Evolutionary conservation across 768 basidiomycete genomes (phyloP), one percentile per base, ranked within the genome.

Genomic region (Trametes cingulata): DNA sequence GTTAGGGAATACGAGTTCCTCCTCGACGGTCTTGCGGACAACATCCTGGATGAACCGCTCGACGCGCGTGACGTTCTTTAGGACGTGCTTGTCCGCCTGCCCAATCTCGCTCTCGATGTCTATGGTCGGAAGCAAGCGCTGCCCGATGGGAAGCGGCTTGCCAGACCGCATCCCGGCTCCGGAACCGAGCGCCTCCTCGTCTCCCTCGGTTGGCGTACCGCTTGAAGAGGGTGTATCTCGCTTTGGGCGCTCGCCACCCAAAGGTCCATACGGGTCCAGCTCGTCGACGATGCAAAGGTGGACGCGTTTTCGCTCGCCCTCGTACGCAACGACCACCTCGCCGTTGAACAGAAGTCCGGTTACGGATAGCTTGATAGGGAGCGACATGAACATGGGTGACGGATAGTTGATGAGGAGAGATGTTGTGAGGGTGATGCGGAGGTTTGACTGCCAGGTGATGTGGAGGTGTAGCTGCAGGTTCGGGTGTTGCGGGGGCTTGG

Each of bases 101-200:
- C 96, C 96, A 51, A 98, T 96, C 78, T 98, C 95, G 68, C 91
- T 94, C 75, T 98, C 96, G 73, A 98, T 95, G 66, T 87, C 83
- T 42, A 97, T 92, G 13, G 85, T 84, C 0, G 93, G 93, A 20
- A 99, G 76, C 14, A 99, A 75, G 27, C 94, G 82, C 66, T 90
- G 87, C 0, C 95, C 94, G 6, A 90, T 80, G 1, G 91, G 90
- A 13, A 90, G 75, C 25, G 86, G 87, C 68, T 93, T 93, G 9
- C 80, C 74, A 0, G 80, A 74, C 15, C 82, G 77, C 40, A 73
- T 72, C 37, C 77, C 51, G 10, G 73, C 69, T 20, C 71, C 61
- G 19, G 62, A 58, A 0, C 72, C 52, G 4, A 65, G 69, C 6
- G 75, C 71, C 17, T 87, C 86, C n/a, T 87, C 86, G 42, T 88